These are phyloP conservation scores for Peltaster fructicola DNA, from an alignment of 2,329 filamentous ascomycete species.

Conservation along the genomic window DNA sequence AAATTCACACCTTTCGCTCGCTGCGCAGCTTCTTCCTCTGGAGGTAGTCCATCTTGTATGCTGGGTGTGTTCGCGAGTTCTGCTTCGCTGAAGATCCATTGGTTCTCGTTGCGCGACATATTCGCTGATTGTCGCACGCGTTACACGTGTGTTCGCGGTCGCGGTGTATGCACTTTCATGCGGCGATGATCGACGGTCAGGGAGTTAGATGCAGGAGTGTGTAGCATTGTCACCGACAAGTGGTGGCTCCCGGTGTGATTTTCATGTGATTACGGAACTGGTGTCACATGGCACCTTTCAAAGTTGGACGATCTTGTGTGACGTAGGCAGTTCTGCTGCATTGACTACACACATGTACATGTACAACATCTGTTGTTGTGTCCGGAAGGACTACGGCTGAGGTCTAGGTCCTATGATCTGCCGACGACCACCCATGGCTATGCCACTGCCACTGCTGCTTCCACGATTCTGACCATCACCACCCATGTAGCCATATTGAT, in stretches of 20 bases:
- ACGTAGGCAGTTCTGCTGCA: too few species aligned
- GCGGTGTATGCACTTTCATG: not conserved
- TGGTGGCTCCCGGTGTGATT: too few species aligned
- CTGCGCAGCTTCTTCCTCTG: conserved; percentile 59
- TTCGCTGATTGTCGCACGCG: too few species aligned
- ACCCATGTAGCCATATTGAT: conserved; percentile 60
- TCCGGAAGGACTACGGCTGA: conserved; percentile 36
- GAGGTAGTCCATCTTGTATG: conserved; percentile 61
- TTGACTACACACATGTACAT: too few species aligned
- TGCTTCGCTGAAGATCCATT: conserved; percentile 80
- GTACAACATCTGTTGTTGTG: too few species aligned
- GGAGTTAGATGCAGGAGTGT: too few species aligned
- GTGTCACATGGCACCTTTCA: too few species aligned
- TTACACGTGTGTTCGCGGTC: too few species aligned
- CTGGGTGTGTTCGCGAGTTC: conserved; percentile 73
- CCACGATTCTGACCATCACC: conserved; percentile 55
- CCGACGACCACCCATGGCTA: conserved; percentile 46
- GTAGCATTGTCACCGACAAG: too few species aligned
- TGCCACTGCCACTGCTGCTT: conserved; percentile 42
- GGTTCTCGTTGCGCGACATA: too few species aligned
- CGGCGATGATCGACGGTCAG: too few species aligned
- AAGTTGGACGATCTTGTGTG: conserved; percentile 4
- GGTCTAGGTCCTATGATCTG: conserved; percentile 68
- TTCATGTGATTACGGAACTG: too few species aligned
- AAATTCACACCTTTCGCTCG: conserved; percentile 92